phyloP scores from a whole-genome alignment of 768 basidiomycete species.

The Inosperma sp. region DNA sequence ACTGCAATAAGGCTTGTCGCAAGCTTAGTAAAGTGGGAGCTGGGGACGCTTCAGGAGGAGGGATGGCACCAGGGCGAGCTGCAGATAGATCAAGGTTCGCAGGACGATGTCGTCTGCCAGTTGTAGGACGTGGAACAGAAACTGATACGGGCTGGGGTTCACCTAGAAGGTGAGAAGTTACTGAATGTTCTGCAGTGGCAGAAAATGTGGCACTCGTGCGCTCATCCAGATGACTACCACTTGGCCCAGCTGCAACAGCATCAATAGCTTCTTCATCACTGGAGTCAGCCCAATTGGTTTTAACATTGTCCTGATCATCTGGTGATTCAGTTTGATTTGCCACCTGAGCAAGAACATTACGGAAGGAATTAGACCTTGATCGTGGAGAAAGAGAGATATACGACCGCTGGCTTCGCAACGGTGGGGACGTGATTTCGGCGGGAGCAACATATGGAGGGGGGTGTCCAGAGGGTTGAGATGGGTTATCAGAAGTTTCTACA shows the following conservation, averaged over 20 bases:
- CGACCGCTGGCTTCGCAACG: conserved; percentile 37
- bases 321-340: conserved; percentile 32
- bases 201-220: conserved; percentile 61
- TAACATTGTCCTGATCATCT: conserved; percentile 40
- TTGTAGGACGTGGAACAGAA: conserved; percentile 28
- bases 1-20: conserved; percentile 54
- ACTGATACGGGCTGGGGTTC: conserved; percentile 22
- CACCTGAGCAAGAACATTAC: conserved; percentile 52
- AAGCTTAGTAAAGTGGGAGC: conserved; percentile 60
- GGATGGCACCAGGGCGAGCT: conserved; percentile 33
- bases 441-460: conserved; percentile 62
- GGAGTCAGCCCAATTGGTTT: conserved; percentile 69
- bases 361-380: conserved; percentile 52
- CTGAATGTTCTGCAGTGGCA: conserved; percentile 22
- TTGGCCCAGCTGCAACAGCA: conserved; percentile 73
- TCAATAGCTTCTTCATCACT: conserved; percentile 89
- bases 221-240: conserved; percentile 80
- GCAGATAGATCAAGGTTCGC: conserved; percentile 62
- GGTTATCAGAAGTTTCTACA: conserved; percentile 21
- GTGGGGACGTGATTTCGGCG: conserved; percentile 30
- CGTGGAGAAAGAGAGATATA: conserved; percentile 40
- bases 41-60: conserved; percentile 51
- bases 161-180: conserved; percentile 20
- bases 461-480: conserved; percentile 42
- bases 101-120: conserved; percentile 52